phyloP scores from a whole-genome alignment of 352 stramenopile species.

The Phytophthora litchii region DNA sequence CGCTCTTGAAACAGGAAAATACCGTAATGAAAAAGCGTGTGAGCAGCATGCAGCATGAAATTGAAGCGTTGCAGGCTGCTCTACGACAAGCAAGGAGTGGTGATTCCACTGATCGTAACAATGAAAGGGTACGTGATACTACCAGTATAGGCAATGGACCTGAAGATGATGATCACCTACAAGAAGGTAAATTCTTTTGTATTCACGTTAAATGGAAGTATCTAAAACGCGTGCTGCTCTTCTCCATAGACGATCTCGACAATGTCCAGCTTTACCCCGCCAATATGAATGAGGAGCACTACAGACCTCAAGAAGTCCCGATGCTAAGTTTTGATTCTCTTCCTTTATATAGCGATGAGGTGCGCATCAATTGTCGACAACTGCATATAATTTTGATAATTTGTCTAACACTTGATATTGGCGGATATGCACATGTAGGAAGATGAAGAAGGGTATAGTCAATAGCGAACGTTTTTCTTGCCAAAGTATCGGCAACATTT shows the following conservation, averaged over 20 bases:
- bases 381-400: background rate
- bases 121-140: constrained; percentile 11
- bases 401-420: background rate
- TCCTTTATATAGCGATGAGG: constrained; percentile 63
- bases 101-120: constrained; percentile 7
- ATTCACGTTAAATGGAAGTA: background rate
- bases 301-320: constrained; percentile 42
- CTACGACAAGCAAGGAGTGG: constrained; percentile 18
- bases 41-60: constrained; percentile 53
- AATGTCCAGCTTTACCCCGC: constrained; percentile 36
- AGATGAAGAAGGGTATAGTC: constrained; percentile 34
- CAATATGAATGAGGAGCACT: constrained; percentile 6
- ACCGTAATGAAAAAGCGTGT: constrained; percentile 54
- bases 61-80: constrained; percentile 50
- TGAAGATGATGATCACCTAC: constrained; percentile 21
- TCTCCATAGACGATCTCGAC: constrained; percentile 33
- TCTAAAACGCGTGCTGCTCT: background rate
- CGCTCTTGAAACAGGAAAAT: constrained; percentile 62
- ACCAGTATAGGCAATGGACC: constrained; percentile 12
- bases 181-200: constrained; percentile 17
- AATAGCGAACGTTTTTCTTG: constrained; percentile 23
- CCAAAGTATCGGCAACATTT: background rate
- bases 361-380: constrained; percentile 11
- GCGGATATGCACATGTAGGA: constrained; percentile 23
- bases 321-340: constrained; percentile 56